These are phyloP conservation scores for Syncephalastrum racemosum DNA, from an alignment of 371 early-diverging fungal species.

Conservation along the genomic window DNA sequence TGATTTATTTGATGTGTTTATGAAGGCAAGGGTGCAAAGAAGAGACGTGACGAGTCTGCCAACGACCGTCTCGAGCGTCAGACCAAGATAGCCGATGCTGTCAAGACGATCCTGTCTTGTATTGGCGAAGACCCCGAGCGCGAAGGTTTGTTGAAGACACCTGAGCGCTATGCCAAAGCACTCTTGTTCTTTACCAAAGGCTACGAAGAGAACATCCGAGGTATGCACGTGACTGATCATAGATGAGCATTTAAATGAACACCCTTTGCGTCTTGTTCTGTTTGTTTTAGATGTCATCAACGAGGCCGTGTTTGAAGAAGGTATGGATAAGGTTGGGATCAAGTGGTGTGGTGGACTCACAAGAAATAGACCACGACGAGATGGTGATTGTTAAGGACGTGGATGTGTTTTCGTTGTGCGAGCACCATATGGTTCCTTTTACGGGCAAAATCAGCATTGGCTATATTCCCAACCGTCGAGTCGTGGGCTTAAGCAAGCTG, in stretches of 20 bases:
- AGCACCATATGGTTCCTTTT: constrained; percentile 99
- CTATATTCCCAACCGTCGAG: constrained; percentile 94
- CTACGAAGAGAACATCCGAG: constrained; percentile 84
- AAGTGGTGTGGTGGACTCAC: constrained; percentile 4
- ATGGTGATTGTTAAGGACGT: constrained; percentile 98
- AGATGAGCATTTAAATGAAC: too few species aligned
- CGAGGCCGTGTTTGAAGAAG: constrained; percentile 95
- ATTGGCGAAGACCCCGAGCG: constrained; percentile 96
- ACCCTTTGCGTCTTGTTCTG: background rate
- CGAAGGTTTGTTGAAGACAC: constrained; percentile 95
- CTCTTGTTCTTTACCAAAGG: constrained; percentile 96
- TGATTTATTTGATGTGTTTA: background rate
- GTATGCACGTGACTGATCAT: too few species aligned
- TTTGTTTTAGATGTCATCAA: constrained; percentile 71
- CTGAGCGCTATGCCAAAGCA: constrained; percentile 96
- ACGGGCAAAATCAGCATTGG: constrained; percentile 95
- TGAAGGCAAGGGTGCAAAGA: constrained; percentile 66
- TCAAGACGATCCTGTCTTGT: constrained; percentile 85
- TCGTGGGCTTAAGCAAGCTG: constrained; percentile 95
- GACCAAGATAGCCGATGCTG: constrained; percentile 81
- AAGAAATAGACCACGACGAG: constrained; percentile 93
- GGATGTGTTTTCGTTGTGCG: constrained; percentile 94
- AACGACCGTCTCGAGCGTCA: constrained; percentile 69
- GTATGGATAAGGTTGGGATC: constrained; percentile 33
- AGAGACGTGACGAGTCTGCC: constrained; percentile 75